Conservation (phyloP, 2,329 filamentous ascomycete genomes). For the Geosmithia putterillii region DNA sequence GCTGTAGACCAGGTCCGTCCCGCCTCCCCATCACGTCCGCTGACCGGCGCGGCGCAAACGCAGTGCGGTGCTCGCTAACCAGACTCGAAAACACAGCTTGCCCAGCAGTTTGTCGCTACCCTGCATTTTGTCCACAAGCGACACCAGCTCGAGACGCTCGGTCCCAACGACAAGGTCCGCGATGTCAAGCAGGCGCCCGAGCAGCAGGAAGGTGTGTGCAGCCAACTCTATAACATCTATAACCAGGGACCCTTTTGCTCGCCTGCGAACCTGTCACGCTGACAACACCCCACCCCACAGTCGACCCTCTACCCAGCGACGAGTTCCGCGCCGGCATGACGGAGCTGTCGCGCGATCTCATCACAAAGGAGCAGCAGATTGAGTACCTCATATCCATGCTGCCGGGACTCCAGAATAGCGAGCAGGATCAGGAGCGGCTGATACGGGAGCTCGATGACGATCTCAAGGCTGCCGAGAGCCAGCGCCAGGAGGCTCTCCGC, state of each 20-base stretch:
- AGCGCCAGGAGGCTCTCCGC: constrained; percentile 49
- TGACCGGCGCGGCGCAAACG: background rate
- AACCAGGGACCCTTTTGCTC: background rate
- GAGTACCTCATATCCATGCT: constrained; percentile 63
- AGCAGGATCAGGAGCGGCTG: constrained; percentile 59
- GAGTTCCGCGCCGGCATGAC: constrained; percentile 55
- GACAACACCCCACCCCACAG: constrained; percentile 18
- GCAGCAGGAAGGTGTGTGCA: constrained; percentile 36
- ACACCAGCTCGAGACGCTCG: constrained; percentile 52
- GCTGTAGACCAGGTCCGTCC: constrained; percentile 61
- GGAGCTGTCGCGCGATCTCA: constrained; percentile 64
- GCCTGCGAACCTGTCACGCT: background rate
- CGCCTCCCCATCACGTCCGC: background rate
- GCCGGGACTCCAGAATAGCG: constrained; percentile 67
- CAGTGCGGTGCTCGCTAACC: constrained; percentile 1
- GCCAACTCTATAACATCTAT: background rate
- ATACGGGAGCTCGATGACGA: constrained; percentile 55
- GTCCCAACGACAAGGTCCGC: constrained; percentile 44
- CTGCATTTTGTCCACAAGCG: constrained; percentile 55
- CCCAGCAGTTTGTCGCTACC: constrained; percentile 55
- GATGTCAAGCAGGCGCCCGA: constrained; percentile 42
- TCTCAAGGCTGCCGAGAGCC: constrained; percentile 47
- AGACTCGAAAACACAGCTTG: constrained; percentile 32
- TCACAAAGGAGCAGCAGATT: constrained; percentile 74
- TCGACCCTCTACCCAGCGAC: constrained; percentile 49